These are phyloP conservation scores for Eudorina sp. DNA, from an alignment of 139 green algal genomes.

Conservation along the genomic window DNA sequence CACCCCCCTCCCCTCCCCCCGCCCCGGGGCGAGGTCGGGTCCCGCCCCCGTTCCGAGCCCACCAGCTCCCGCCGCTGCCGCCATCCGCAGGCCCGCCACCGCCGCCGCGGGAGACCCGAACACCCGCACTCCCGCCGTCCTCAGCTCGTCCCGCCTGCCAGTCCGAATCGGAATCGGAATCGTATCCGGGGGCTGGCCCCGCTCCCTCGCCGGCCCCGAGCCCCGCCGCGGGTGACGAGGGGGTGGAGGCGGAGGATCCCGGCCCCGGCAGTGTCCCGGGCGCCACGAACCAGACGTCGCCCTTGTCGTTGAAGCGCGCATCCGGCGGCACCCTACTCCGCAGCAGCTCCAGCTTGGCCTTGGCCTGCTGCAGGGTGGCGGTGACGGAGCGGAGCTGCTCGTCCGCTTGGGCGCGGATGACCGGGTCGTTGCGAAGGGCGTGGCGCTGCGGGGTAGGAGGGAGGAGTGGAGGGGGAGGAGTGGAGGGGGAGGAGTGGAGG, in stretches of 20 bases:
- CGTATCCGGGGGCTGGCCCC: too few species aligned
- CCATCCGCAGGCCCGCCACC: neutral
- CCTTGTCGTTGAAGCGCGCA: slow-evolving; percentile 19
- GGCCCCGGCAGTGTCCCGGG: too few species aligned
- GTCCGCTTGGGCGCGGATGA: neutral
- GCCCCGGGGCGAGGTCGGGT: too few species aligned
- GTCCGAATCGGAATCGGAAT: too few species aligned
- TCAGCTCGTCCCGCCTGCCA: too few species aligned
- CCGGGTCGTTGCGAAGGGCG: slow-evolving; percentile 47
- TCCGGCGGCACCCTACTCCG: slow-evolving; percentile 8
- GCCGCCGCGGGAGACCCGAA: too few species aligned
- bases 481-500: neutral
- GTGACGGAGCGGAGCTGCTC: neutral
- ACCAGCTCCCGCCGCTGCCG: neutral
- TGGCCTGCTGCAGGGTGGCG: slow-evolving; percentile 8
- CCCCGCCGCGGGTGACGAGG: too few species aligned
- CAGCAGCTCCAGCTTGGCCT: slow-evolving; percentile 36
- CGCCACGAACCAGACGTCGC: slow-evolving; percentile 32
- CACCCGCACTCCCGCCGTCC: too few species aligned
- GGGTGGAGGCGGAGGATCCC: neutral
- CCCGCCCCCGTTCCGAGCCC: neutral
- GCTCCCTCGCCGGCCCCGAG: too few species aligned
- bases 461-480: neutral
- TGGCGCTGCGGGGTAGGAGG: slow-evolving; percentile 10
- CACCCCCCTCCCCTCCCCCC: neutral